Evolutionary conservation across 352 stramenopile species (phyloP), one percentile per base, ranked within the genome.

Genomic region (Pilasporangium apinafurcum): DNA sequence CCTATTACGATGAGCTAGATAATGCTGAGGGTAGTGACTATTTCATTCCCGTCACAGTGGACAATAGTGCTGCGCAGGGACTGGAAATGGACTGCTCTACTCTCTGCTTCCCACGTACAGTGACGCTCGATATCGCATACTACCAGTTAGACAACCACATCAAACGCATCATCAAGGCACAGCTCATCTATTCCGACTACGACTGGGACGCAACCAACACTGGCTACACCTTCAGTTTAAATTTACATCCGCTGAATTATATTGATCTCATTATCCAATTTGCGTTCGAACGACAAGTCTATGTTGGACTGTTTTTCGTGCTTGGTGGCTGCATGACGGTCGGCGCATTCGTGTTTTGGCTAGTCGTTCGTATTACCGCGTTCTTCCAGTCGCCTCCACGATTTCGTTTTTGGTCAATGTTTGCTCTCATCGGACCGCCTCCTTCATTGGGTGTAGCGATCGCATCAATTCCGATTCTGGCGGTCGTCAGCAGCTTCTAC

Each of bases 201-300:
- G 95, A 98, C 59, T 86, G 89, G 34, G 75, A 98, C 52, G 44
- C 71, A 2, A 70, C 53, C 5, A 82, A 86, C 40, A 82, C 78
- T 9, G 65, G 61, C 24, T 99, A 98, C 58, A 88, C 73, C n/a
- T 75, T 99, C 20, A 80, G 78, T 26, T 38, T 98, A 4, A 86
- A 96, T 36, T 83, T 96, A 44, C 83, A 96, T 32, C 69, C 95
- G 24, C 77, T 99, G n/a, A 79, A 84, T 56, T 99, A 98, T 67
- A 86, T 96, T 53, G 75, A 96, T 29, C 76, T 99, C 3, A 80
- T 99, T 28, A 95, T 98, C 21, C 86, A 97, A 54, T 99, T 99
- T 62, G 93, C 93, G 0, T 98, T 98, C 48, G 83, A 95, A 45
- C 70, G 72, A 16, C 67, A 86, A 37, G 86, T 98, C 8, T 98